Conservation (phyloP, 1,284 basidiomycete genomes). For the Sporisorium sorghi region DNA sequence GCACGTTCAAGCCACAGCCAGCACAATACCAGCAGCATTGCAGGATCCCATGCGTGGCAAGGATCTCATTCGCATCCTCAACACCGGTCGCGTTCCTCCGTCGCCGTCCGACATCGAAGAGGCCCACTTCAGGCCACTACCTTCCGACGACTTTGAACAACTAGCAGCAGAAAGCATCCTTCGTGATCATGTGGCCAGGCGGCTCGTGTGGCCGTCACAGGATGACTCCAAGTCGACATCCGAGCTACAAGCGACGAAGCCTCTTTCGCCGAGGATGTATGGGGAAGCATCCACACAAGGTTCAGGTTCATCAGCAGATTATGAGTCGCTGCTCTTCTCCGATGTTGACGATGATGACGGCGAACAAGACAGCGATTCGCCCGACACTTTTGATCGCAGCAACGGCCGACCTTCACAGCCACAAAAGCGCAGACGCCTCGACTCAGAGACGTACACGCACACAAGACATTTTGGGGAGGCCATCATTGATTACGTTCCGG, state of each 20-base stretch:
- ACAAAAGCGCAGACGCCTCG: slow-evolving; percentile 17
- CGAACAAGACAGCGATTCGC: slow-evolving; percentile 5
- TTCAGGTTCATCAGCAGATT: slow-evolving; percentile 24
- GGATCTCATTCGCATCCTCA: slow-evolving; percentile 37
- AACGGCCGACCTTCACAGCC: not conserved
- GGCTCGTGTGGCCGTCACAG: slow-evolving; percentile 33
- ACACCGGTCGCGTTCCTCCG: slow-evolving; percentile 25
- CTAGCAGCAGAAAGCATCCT: slow-evolving; percentile 31
- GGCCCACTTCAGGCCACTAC: slow-evolving; percentile 23
- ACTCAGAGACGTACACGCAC: not conserved
- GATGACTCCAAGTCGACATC: not conserved
- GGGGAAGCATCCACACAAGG: slow-evolving; percentile 22
- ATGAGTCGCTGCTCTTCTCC: slow-evolving; percentile 22
- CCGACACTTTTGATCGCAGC: slow-evolving; percentile 6
- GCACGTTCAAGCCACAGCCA: slow-evolving; percentile 5
- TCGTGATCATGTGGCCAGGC: slow-evolving; percentile 22
- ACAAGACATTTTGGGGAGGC: slow-evolving; percentile 27
- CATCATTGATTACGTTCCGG: slow-evolving; percentile 45
- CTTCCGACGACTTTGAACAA: slow-evolving; percentile 22
- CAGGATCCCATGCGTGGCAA: slow-evolving; percentile 45
- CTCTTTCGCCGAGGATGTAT: not conserved
- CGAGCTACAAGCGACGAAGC: not conserved
- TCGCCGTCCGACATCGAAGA: slow-evolving; percentile 26
- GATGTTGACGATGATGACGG: slow-evolving; percentile 22
- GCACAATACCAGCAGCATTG: slow-evolving; percentile 20